phyloP scores from a whole-genome alignment of 768 basidiomycete species.

The Suillus fuscotomentosus region DNA sequence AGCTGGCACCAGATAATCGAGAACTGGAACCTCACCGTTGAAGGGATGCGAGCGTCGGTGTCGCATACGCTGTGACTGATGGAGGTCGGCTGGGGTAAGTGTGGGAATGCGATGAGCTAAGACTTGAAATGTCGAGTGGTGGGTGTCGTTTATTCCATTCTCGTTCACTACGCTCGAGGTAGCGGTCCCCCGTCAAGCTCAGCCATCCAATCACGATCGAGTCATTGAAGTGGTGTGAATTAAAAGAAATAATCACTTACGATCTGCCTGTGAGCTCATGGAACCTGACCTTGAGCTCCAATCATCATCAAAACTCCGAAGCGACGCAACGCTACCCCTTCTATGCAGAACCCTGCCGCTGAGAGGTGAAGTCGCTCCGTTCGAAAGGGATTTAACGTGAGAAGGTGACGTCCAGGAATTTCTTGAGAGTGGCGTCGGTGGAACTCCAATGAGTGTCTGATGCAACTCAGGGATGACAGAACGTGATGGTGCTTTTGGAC shows the following conservation, averaged over 20 bases:
- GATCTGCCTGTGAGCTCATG: conserved; percentile 47
- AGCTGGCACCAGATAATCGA: conserved; percentile 30
- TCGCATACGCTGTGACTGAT: conserved; percentile 35
- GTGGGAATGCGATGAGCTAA: conserved; percentile 34
- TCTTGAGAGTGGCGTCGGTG: conserved; percentile 17
- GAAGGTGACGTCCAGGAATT: conserved; percentile 15
- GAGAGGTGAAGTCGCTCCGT: conserved; percentile 13
- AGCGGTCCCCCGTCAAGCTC: conserved; percentile 44
- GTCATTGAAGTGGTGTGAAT: not conserved
- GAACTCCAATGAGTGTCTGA: conserved; percentile 27
- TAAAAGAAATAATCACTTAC: conserved; percentile 34
- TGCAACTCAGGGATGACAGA: conserved; percentile 24
- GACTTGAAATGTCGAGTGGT: conserved; percentile 45
- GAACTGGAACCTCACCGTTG: conserved; percentile 34
- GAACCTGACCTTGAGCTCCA: conserved; percentile 45
- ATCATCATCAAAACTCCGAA: conserved; percentile 41
- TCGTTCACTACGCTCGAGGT: conserved; percentile 49
- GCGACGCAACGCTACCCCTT: conserved; percentile 40
- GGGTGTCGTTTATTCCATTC: conserved; percentile 52
- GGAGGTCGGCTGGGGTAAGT: conserved; percentile 41
- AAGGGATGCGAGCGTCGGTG: conserved; percentile 30
- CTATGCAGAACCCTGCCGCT: conserved; percentile 17
- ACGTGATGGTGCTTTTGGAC: conserved; percentile 24
- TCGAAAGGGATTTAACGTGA: conserved; percentile 20
- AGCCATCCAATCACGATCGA: conserved; percentile 42